These are phyloP conservation scores for Omphalea diandra DNA, from an alignment of 441 rosid species.

Conservation along the genomic window DNA sequence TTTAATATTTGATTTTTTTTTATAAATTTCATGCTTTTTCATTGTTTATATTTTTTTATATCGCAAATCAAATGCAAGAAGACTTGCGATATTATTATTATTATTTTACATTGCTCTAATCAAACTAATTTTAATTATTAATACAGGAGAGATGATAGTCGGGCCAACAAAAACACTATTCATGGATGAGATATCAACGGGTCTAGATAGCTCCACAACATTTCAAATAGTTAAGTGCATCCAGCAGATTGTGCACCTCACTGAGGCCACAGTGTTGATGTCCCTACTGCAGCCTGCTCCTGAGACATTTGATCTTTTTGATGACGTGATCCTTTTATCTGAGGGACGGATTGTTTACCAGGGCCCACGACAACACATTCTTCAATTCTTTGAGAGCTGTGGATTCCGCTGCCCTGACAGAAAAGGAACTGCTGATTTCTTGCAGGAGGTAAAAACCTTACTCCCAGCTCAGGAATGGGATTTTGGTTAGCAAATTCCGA, in stretches of 20 bases:
- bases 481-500: no score
- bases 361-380: constrained; percentile 69
- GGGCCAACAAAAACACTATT: constrained; percentile 87
- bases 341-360: constrained; percentile 83
- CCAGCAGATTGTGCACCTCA: constrained; percentile 83
- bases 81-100: no score
- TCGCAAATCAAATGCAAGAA: no score
- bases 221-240: constrained; percentile 83
- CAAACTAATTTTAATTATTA: neutral
- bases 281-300: constrained; percentile 93
- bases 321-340: constrained; percentile 68
- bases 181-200: constrained; percentile 98
- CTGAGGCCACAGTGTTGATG: constrained; percentile 72
- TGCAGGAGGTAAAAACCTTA: constrained; percentile 73
- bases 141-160: constrained; percentile 88
- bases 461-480: no score
- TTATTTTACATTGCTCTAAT: no score
- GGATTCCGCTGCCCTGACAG: constrained; percentile 90
- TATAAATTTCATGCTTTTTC: no score
- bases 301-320: constrained; percentile 87
- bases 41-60: no score
- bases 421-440: constrained; percentile 89
- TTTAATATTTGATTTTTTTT: no score
- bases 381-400: constrained; percentile 69
- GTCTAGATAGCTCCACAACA: constrained; percentile 92